Evolutionary conservation across 768 basidiomycete genomes (phyloP).

Genomic region (Macrocybe gigantea): DNA sequence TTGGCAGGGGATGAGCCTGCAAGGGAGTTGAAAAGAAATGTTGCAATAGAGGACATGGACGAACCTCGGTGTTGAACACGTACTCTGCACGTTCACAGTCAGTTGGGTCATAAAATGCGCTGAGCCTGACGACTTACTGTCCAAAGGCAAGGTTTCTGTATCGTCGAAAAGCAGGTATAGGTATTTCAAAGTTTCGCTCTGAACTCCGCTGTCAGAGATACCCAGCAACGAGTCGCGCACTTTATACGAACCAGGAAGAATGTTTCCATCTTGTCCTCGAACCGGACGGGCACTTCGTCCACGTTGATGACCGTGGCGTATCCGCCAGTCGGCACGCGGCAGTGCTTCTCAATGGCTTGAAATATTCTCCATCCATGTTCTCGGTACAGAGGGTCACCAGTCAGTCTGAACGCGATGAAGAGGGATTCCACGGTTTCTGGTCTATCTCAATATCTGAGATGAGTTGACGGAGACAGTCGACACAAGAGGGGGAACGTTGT

Average conservation of each 20-base stretch:
- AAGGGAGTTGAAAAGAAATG: neutral
- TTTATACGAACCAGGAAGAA: slow-evolving; percentile 69
- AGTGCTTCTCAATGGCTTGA: slow-evolving; percentile 81
- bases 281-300: slow-evolving; percentile 59
- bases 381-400: slow-evolving; percentile 77
- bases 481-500: slow-evolving; percentile 11
- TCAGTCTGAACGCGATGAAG: slow-evolving; percentile 87
- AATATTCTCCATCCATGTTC: slow-evolving; percentile 87
- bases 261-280: slow-evolving; percentile 93
- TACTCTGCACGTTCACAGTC: slow-evolving; percentile 41
- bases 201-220: neutral
- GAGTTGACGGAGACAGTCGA: neutral
- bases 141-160: slow-evolving; percentile 61
- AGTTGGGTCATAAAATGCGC: neutral
- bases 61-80: slow-evolving; percentile 91
- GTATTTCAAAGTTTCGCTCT: slow-evolving; percentile 92
- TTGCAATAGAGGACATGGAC: slow-evolving; percentile 1
- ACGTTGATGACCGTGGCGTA: slow-evolving; percentile 85
- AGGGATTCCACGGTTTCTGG: slow-evolving; percentile 95
- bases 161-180: slow-evolving; percentile 85
- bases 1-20: slow-evolving; percentile 29
- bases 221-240: neutral
- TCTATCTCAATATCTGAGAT: slow-evolving; percentile 26
- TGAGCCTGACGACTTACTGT: slow-evolving; percentile 42
- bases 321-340: slow-evolving; percentile 70